Evolutionary conservation across 306 rosid genomes (phyloP), one percentile per base, ranked within the genome.

Genomic region (Medicago lupulina): DNA sequence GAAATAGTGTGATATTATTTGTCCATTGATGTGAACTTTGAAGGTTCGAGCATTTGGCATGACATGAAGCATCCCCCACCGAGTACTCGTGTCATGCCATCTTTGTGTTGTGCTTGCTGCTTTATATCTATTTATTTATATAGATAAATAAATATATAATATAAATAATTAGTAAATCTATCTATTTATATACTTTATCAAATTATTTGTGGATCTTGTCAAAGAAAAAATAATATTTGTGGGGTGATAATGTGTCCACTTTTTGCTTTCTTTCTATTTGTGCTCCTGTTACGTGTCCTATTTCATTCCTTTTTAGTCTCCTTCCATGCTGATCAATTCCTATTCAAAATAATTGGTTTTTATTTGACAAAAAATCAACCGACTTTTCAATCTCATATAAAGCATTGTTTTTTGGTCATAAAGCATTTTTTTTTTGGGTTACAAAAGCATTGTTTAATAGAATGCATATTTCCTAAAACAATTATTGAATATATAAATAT

Each of bases 51-150:
- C 71, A 44, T 46, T 25, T 18, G 17, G 67, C 74, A 47, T 38
- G 55, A 23, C 74, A 78, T 38, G 79, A 23, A 68, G 60, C 39
- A 58, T 11, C 34, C n/a, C 13, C 25, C 57, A 70, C 51, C 62
- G 75, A 76, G 57, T 4, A 78, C 73, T 34, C 63, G 77, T 70
- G 77, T 73, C 71, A 53, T 74, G 72, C 39, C 67, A 59, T 74
- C 71, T 87, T 58, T 58, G 9, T 50, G 16, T n/a, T 12, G 15
- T 18, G 14, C 28, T 21, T 58, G 16, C 36, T 23, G 1, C 9
- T 58, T 58, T 23, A 6, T 28, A 28, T 28, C 4, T 28, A 28
- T 21, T 58, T 58, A 16, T 54, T 58, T 58, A 16, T 54, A 1
- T 8, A 3, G 0, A 13, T 49, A 5, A 15, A 50, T 4, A 54